Evolutionary conservation across 805 yeast genomes (phyloP), one percentile per base, ranked within the genome.

Genomic region (Danielia reshetovae): DNA sequence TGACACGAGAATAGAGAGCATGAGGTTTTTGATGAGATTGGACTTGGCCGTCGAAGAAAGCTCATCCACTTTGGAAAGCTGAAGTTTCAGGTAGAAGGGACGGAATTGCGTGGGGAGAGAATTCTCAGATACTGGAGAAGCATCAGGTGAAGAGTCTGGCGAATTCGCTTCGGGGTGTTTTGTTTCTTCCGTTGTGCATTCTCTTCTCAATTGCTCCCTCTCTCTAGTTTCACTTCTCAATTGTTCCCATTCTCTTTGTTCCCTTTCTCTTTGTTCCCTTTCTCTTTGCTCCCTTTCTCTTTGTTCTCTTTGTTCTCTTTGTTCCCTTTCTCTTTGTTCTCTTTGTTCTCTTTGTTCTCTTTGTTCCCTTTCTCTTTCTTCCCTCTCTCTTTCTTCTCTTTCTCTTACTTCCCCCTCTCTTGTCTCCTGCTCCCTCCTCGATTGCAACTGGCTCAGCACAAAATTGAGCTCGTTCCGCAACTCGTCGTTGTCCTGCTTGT

Each of bases 1-100:
- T 18, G 62, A 50, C 13, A 63, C 52, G 24, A 61, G 49, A 24
- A 67, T 44, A 24, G 60, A 52, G 11, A 62, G 52, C 60, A 65
- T 54, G 9, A 64, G 34, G 38, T 55, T 54, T 32, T 65, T 65
- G 39, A 65, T 43, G 19, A 57, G 27, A 38, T 59, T 60, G 17
- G 53, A 42, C 48, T 60, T 44, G 42, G 62, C 62, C 7, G 42
- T 40, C 32, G 44, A 51, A 16, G 54, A 38, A 32, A 63, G 41
- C 2, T 34, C 24, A 40, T 65, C 70, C n/a, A 64, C 48, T 33
- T 58, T 48, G 10, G 35, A 34, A 17, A 64, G 48, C 27, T 56
- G 52, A 12, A 62, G 45, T 25, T 51, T 44, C 10, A 34, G 42
- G 38, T 58, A 65, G 31, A 45, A 52, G 4, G 43, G 36, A 30